Conservation (phyloP, 192 early-diverging fungal genomes). For the Obelidium mucronatum region DNA sequence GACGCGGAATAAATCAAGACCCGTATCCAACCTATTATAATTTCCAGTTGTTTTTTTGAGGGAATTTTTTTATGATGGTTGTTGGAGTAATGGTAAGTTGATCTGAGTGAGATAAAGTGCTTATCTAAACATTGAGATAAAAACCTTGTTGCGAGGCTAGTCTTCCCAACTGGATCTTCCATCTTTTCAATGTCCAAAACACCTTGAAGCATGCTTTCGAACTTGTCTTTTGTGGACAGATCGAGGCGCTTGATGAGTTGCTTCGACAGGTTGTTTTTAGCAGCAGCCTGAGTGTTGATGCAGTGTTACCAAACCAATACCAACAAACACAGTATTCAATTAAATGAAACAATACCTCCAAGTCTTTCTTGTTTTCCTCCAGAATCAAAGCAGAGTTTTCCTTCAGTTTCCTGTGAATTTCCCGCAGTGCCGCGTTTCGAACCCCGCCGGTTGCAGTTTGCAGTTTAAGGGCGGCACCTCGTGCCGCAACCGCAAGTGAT, state of each 20-base stretch:
- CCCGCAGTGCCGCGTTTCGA: conserved; percentile 77
- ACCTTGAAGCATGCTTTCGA: conserved; percentile 83
- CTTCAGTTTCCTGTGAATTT: conserved; percentile 73
- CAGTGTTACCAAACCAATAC: background rate
- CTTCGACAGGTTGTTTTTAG: conserved; percentile 68
- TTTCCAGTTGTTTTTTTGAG: too few species aligned
- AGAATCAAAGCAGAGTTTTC: conserved; percentile 70
- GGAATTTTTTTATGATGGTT: too few species aligned
- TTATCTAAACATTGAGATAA: conserved; percentile 7
- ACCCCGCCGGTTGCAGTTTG: conserved; percentile 56
- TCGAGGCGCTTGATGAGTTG: conserved; percentile 91
- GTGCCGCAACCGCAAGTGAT: conserved; percentile 5
- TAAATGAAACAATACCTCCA: conserved; percentile 59
- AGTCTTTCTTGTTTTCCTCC: conserved; percentile 80
- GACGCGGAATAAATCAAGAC: conserved; percentile 89
- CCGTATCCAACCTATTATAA: conserved; percentile 77
- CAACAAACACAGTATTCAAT: background rate
- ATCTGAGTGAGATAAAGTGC: too few species aligned
- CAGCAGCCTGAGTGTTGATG: conserved; percentile 64
- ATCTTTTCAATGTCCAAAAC: conserved; percentile 88
- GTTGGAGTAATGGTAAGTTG: too few species aligned
- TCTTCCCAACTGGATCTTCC: conserved; percentile 78
- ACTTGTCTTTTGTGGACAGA: conserved; percentile 83
- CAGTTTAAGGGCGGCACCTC: conserved; percentile 41
- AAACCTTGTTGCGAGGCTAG: background rate